Evolutionary conservation across 805 yeast species (phyloP), one percentile per base, ranked within the genome.

Genomic region (Suhomyces sp.): DNA sequence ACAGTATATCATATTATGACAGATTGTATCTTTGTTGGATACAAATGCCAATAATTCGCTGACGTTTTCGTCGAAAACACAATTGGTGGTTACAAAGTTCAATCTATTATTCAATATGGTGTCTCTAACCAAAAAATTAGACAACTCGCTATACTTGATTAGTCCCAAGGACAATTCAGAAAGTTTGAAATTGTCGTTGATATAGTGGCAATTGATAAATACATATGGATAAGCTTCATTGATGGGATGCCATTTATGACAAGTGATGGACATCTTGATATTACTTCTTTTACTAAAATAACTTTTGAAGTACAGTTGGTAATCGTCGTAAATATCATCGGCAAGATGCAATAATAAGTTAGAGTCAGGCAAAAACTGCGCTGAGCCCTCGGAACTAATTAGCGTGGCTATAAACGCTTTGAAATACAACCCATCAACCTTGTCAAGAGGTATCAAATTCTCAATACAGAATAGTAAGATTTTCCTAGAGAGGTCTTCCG

Each of bases 81-180:
- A 59, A 50, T 67, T 65, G 13, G 65, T 48, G 27, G 68, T 64
- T 19, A 67, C 51, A 41, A 61, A 65, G 35, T 40, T 48, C 12
- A 66, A 41, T 42, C 57, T 55, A 22, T 57, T 56, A 15, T 56
- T 61, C 23, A 63, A 50, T 24, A 56, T 55, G 19, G 46, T 23
- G 17, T 42, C 46, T 42, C 46, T 9, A 17, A 42, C 46, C 9
- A 42, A 24, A 6, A 42, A 42, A 24, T 42, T 42, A 4, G 46
- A 42, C 5, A 42, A 42, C 23, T 61, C 56, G 22, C 50, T 47
- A 19, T 50, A 49, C 31, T 56, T 54, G 38, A 66, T 55, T 6
- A 66, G 50, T 1, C 67, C 65, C 33, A 66, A 52, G 2, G 68
- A 61, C 9, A 66, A 33, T 33, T 63, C 65, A 49, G 62, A 57